phyloP scores from a whole-genome alignment of 257 asterid species.

The Mentha longifolia region DNA sequence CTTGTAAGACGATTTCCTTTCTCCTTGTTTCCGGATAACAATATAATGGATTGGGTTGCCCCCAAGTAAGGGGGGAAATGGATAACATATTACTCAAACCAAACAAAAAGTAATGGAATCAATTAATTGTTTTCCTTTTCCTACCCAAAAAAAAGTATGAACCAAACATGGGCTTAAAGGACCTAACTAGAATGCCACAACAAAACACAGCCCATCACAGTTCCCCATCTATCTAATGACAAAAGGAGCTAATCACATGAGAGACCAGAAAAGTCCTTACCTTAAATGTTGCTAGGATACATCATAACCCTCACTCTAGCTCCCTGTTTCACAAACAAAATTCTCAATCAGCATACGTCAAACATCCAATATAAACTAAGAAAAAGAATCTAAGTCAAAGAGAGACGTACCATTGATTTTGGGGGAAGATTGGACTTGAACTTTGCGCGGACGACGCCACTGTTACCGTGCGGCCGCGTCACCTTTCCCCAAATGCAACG shows the following conservation, averaged over 20 bases:
- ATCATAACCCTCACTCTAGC: slow-evolving; percentile 47
- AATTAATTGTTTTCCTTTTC: no score
- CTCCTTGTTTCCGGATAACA: no score
- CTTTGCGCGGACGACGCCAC: slow-evolving; percentile 44
- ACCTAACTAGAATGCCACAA: background rate
- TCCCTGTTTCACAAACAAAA: slow-evolving; percentile 36
- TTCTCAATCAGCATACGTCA: background rate
- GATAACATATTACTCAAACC: no score
- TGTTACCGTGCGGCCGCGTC: slow-evolving; percentile 46
- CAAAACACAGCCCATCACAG: background rate
- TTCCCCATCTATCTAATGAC: background rate
- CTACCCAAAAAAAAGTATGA: no score
- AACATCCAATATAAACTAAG: background rate
- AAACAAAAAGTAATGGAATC: no score
- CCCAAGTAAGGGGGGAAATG: no score
- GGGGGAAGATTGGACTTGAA: slow-evolving; percentile 51
- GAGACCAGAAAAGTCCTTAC: background rate
- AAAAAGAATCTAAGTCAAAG: no score
- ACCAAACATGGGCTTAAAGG: no score
- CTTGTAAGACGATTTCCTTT: no score
- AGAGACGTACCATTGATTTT: slow-evolving; percentile 41
- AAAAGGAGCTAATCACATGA: background rate
- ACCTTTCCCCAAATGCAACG: slow-evolving; percentile 50
- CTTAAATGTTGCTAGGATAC: slow-evolving; percentile 51
- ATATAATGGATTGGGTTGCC: no score